phyloP scores from a whole-genome alignment of 352 stramenopile species.

The Globisporangium apiculatum region DNA sequence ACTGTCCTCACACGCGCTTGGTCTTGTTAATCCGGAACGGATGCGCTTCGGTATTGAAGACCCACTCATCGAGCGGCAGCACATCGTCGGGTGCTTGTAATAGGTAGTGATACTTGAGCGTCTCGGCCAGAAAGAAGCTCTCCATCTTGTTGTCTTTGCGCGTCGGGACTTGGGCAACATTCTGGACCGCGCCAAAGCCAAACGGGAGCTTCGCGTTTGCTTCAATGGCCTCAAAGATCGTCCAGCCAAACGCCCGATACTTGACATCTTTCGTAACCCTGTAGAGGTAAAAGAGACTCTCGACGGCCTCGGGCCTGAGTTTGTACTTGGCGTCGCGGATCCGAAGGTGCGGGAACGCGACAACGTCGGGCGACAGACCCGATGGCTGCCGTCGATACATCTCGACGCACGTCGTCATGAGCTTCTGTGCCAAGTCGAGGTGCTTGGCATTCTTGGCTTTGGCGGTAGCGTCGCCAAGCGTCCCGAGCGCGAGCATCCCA shows the following conservation, averaged over 20 bases:
- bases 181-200: slow-evolving; percentile 77
- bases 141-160: slow-evolving; percentile 95
- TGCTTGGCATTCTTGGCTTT: slow-evolving; percentile 72
- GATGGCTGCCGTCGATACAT: slow-evolving; percentile 92
- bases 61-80: slow-evolving; percentile 90
- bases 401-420: slow-evolving; percentile 92
- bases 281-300: slow-evolving; percentile 96
- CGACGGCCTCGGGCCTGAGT: slow-evolving; percentile 92
- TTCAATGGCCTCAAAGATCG: slow-evolving; percentile 94
- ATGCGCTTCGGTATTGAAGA: slow-evolving; percentile 97
- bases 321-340: slow-evolving; percentile 85
- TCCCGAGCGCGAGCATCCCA: slow-evolving; percentile 92
- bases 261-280: slow-evolving; percentile 91
- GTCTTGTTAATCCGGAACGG: slow-evolving; percentile 56
- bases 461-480: slow-evolving; percentile 46
- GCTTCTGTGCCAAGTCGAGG: slow-evolving; percentile 81
- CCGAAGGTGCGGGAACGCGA: slow-evolving; percentile 76
- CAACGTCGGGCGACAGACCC: slow-evolving; percentile 91
- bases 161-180: slow-evolving; percentile 39
- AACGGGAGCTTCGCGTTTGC: slow-evolving; percentile 84
- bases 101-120: slow-evolving; percentile 98
- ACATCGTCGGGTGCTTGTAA: slow-evolving; percentile 76
- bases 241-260: slow-evolving; percentile 94
- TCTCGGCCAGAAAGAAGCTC: slow-evolving; percentile 98
- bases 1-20: not conserved